Evolutionary conservation across 768 basidiomycete genomes (phyloP).

Genomic region (Trametes maxima): DNA sequence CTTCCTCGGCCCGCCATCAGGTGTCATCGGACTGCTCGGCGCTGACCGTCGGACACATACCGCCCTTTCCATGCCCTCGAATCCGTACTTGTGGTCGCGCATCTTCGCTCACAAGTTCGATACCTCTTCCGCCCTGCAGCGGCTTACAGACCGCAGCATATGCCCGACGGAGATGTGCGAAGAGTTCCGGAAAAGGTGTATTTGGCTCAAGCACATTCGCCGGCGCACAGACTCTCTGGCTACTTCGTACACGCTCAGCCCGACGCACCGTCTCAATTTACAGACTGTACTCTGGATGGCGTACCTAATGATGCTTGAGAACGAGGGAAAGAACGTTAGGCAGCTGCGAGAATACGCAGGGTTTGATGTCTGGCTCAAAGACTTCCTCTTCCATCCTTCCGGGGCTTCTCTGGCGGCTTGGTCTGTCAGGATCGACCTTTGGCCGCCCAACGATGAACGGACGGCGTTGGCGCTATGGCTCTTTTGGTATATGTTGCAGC

Average conservation of each 20-base stretch:
- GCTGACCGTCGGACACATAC: conserved; percentile 51
- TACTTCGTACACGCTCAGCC: conserved; percentile 20
- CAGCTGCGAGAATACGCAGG: conserved; percentile 72
- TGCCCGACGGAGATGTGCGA: conserved; percentile 25
- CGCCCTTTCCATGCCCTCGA: conserved; percentile 51
- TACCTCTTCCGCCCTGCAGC: conserved; percentile 46
- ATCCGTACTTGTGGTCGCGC: conserved; percentile 72
- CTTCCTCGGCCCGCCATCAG: conserved; percentile 62
- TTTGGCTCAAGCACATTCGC: conserved; percentile 58
- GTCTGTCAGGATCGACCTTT: conserved; percentile 46
- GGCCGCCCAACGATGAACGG: conserved; percentile 65
- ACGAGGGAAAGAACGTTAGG: conserved; percentile 68
- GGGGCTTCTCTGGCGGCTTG: conserved; percentile 56
- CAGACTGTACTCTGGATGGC: conserved; percentile 63
- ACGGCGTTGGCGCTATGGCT: conserved; percentile 76
- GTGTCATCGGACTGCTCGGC: conserved; percentile 56
- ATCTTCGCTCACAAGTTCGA: conserved; percentile 76
- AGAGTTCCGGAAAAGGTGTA: conserved; percentile 68
- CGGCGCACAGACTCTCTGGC: conserved; percentile 34
- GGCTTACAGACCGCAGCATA: conserved; percentile 39
- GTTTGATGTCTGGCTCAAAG: conserved; percentile 64
- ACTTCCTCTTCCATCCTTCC: conserved; percentile 63
- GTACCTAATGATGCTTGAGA: conserved; percentile 81
- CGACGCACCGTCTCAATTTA: conserved; percentile 27
- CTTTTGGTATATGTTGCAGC: conserved; percentile 70